Evolutionary conservation across 768 basidiomycete species (phyloP), one percentile per base, ranked within the genome.

Genomic region (Mrakia hoshinonis): DNA sequence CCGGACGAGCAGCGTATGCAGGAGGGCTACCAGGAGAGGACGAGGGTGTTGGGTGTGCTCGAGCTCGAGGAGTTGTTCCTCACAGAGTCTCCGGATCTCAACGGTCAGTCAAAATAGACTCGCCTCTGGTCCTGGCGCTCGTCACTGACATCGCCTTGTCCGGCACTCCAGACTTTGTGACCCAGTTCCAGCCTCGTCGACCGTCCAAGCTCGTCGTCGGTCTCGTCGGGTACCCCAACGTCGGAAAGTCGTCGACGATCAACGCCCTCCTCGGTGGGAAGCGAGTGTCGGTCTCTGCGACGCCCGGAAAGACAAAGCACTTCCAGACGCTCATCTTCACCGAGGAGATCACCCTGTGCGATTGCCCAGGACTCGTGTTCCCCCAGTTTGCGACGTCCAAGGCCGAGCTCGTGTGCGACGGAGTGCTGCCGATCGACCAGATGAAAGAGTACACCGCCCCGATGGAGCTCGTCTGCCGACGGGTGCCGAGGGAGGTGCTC

Each of bases 291-390:
- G 96, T 99, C 34, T 98, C 95, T 4, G 87, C 95, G 0, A 99
- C 96, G 0, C 96, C 96, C 0, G 96, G 96, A 74, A 91, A 98
- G 81, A 99, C 96, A 18, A 99, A 99, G 78, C 95, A 99, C 80
- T 97, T 98, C 81, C 96, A 99, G 80, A 98, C 96, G 0, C 93
- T 97, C 75, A 87, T 92, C 76, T 84, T 99, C n/a, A 93, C 92
- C 13, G 85, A 89, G 22, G 83, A 86, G 3, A 88, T 98, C 51
- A 83, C 88, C 58, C 85, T 99, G 24, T 98, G 94, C 75, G 96
- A 99, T 81, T 99, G 96, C 81, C 96, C 96, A 22, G 96, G 96
- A 77, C 82, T 98, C 46, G 96, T 99, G 47, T 97, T 98, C 77
- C 96, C 96, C 7, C 96, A 99, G 77, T 99, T 98, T 80, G 91